These are phyloP conservation scores for Penicillium mononematosum DNA, from an alignment of 495 filamentous ascomycete species.

Conservation along the genomic window DNA sequence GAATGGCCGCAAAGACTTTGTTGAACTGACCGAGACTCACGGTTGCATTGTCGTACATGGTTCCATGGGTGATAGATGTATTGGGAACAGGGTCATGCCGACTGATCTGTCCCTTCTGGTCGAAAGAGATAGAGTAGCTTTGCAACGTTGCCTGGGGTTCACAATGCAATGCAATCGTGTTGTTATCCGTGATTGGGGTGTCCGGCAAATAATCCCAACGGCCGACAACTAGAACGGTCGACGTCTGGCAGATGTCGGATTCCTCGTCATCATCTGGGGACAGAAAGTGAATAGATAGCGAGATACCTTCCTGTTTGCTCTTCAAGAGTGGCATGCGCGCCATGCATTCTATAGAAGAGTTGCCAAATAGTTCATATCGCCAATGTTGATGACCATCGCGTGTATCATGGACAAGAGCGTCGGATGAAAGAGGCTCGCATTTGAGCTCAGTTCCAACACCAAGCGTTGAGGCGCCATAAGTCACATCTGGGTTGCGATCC, in stretches of 20 bases:
- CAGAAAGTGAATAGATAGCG: constrained; percentile 41
- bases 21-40: constrained; percentile 44
- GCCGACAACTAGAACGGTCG: constrained; percentile 38
- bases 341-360: constrained; percentile 28
- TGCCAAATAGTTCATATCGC: constrained; percentile 30
- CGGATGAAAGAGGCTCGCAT: constrained; percentile 26
- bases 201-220: constrained; percentile 40
- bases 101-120: constrained; percentile 36
- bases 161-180: constrained; percentile 42
- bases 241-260: constrained; percentile 36
- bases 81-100: constrained; percentile 18
- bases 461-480: constrained; percentile 34
- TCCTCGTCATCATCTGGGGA: constrained; percentile 27
- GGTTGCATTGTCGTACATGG: constrained; percentile 41
- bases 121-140: constrained; percentile 33
- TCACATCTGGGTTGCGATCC: constrained; percentile 25
- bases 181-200: constrained; percentile 26
- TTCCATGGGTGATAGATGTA: constrained; percentile 28
- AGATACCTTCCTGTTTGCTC: constrained; percentile 27
- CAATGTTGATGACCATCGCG: constrained; percentile 25
- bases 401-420: constrained; percentile 18
- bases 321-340: constrained; percentile 30
- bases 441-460: constrained; percentile 35
- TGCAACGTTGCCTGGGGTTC: constrained; percentile 31
- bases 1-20: constrained; percentile 42